Conservation (phyloP, 257 asterid species). For the Fraxinus americana region DNA sequence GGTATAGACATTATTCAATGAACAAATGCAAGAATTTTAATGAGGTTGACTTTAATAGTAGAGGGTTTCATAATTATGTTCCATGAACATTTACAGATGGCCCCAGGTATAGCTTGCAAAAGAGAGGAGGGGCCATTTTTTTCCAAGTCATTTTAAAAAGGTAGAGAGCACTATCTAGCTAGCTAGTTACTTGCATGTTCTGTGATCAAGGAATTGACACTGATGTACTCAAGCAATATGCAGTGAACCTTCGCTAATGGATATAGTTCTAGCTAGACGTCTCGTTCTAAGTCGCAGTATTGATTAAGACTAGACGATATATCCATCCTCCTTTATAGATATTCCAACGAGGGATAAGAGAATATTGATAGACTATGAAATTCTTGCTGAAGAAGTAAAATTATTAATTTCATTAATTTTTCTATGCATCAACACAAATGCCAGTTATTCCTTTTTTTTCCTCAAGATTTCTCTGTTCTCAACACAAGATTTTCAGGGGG, state of each 20-base stretch:
- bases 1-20: not conserved
- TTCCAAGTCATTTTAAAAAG: not conserved
- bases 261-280: constrained; percentile 1
- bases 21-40: not conserved
- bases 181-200: constrained; percentile 30
- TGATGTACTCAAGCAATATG: constrained; percentile 17
- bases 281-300: not conserved
- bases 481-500: not conserved
- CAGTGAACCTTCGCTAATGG: constrained; percentile 35
- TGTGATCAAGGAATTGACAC: constrained; percentile 26
- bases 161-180: constrained; percentile 22
- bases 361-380: not conserved
- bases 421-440: constrained; percentile 22
- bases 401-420: constrained; percentile 18
- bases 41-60: constrained; percentile 33
- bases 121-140: constrained; percentile 10
- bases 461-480: not conserved
- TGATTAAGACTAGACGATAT: not conserved
- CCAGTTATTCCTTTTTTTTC: not conserved
- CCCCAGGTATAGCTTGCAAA: constrained; percentile 3
- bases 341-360: not conserved
- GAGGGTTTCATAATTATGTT: constrained; percentile 30
- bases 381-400: not conserved
- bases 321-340: not conserved
- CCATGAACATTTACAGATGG: constrained; percentile 15